These are phyloP conservation scores for Euryodendron excelsum DNA, from an alignment of 148 eudicot genomes.

Conservation along the genomic window DNA sequence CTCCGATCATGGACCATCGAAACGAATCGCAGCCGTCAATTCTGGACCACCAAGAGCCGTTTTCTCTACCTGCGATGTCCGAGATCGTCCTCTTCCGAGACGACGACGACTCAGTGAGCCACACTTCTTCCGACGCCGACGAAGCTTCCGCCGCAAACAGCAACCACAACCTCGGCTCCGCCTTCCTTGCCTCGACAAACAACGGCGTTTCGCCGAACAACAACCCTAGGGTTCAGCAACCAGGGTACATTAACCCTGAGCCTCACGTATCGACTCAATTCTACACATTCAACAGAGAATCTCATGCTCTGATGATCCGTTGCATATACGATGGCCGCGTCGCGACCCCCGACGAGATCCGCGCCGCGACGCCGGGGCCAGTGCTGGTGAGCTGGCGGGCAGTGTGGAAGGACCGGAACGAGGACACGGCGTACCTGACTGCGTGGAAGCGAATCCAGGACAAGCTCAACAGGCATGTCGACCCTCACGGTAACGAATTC, in stretches of 20 bases:
- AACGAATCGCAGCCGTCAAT: constrained; percentile 26
- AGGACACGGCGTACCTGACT: constrained; percentile 84
- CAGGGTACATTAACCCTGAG: constrained; percentile 48
- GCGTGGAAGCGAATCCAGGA: constrained; percentile 98
- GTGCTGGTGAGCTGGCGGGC: constrained; percentile 79
- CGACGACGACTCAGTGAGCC: constrained; percentile 34
- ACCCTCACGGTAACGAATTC: constrained; percentile 44
- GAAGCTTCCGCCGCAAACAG: constrained; percentile 9
- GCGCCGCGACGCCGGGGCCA: constrained; percentile 46
- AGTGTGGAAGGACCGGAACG: constrained; percentile 96
- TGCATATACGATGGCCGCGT: constrained; percentile 51
- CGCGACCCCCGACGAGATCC: constrained; percentile 72
- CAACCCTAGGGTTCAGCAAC: constrained; percentile 12
- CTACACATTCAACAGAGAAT: constrained; percentile 73
- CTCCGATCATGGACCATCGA: constrained; percentile 23
- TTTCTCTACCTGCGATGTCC: constrained; percentile 28
- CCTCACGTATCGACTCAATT: constrained; percentile 76
- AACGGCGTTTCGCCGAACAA: constrained; percentile 19
- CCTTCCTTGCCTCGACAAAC: constrained; percentile 7
- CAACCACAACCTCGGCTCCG: constrained; percentile 3
- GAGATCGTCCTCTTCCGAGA: constrained; percentile 37
- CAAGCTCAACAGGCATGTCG: constrained; percentile 52
- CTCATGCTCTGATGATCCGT: constrained; percentile 66
- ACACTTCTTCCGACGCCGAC: constrained; percentile 42
- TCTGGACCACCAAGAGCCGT: constrained; percentile 19